Evolutionary conservation across 2,329 filamentous ascomycete genomes (phyloP).

Genomic region (Sclerotinia borealis): DNA sequence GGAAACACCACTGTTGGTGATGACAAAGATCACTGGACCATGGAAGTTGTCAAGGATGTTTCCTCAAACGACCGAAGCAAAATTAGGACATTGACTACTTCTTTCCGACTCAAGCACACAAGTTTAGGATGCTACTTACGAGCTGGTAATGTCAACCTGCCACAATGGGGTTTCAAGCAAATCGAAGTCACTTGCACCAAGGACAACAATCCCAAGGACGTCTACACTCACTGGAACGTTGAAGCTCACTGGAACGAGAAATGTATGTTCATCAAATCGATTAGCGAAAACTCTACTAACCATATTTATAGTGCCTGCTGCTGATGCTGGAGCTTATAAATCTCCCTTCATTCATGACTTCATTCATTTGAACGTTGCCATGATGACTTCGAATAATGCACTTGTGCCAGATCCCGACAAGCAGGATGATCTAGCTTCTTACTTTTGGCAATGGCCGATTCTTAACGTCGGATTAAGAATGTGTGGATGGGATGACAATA

Average conservation of each 20-base stretch:
- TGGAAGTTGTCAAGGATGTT: conserved; percentile 88
- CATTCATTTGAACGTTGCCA: conserved; percentile 94
- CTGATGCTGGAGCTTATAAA: conserved; percentile 86
- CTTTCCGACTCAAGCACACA: conserved; percentile 81
- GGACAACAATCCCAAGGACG: conserved; percentile 83
- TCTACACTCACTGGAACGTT: conserved; percentile 98
- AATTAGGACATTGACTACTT: conserved; percentile 85
- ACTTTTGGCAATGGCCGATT: conserved; percentile 98
- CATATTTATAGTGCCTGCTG: conserved; percentile 62
- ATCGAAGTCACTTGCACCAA: conserved; percentile 96
- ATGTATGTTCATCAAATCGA: conserved; percentile 51
- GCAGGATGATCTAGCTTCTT: conserved; percentile 93
- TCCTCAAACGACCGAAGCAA: conserved; percentile 70
- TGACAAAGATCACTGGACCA: conserved; percentile 93
- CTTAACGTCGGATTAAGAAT: conserved; percentile 93
- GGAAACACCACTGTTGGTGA: conserved; percentile 94
- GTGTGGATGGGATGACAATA: conserved; percentile 96
- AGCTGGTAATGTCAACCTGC: conserved; percentile 91
- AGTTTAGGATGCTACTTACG: conserved; percentile 87
- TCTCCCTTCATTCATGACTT: conserved; percentile 98
- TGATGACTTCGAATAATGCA: conserved; percentile 99
- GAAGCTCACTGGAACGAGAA: conserved; percentile 93
- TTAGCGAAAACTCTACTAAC: conserved; percentile 30
- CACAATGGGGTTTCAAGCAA: conserved; percentile 99
- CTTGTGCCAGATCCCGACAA: conserved; percentile 97